phyloP scores from a whole-genome alignment of 306 rosid species.

The Cucurbita moschata region DNA sequence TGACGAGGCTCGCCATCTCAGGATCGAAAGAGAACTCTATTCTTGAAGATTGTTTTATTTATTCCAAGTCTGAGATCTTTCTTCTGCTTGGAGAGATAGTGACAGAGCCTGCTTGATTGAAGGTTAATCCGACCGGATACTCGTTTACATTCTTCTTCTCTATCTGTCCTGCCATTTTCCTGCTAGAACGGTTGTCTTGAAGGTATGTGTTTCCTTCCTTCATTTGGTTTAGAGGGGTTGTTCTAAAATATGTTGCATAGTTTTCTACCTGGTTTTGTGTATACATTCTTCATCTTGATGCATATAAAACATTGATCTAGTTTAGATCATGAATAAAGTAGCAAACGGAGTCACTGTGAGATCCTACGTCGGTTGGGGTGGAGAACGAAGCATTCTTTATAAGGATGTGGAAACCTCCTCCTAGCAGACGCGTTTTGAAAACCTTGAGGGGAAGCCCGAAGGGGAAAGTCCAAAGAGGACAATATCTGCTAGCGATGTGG shows the following conservation, averaged over 20 bases:
- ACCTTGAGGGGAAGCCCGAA: no score
- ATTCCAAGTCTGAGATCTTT: not conserved
- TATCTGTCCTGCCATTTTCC: not conserved
- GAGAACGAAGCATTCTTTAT: no score
- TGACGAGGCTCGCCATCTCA: not conserved
- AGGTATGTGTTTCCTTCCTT: not conserved
- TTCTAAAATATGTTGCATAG: not conserved
- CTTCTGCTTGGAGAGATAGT: not conserved
- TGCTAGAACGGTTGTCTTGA: not conserved
- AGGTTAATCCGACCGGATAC: not conserved
- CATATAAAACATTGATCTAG: not conserved
- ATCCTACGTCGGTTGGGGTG: no score
- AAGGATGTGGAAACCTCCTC: no score
- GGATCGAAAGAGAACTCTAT: not conserved
- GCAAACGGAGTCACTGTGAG: not conserved
- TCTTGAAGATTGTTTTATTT: not conserved
- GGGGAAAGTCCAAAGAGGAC: no score
- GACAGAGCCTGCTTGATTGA: not conserved
- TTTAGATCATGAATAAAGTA: not conserved
- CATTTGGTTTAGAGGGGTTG: no score
- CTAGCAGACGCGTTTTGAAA: no score
- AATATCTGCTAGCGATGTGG: no score
- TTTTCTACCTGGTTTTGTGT: not conserved
- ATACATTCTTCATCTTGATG: slow-evolving; percentile 1
- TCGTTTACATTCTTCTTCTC: not conserved